Evolutionary conservation across 1,139 yeast genomes (phyloP).

Genomic region (Blastobotrys proliferans): DNA sequence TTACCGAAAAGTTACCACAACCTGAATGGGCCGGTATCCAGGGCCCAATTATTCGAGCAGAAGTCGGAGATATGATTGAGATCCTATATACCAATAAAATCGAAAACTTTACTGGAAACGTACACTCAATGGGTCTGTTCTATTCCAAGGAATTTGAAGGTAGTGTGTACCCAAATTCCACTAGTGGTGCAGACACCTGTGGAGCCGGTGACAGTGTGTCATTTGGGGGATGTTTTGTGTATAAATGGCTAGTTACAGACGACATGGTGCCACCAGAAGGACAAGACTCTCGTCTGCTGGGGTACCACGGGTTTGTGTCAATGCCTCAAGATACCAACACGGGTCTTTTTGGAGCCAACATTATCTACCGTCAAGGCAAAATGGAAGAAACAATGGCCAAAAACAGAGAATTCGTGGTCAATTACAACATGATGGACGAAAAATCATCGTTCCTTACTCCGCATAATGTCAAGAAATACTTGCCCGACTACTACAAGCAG

Average conservation of each 20-base stretch:
- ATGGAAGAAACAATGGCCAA: slow-evolving; percentile 9
- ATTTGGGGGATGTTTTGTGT: slow-evolving; percentile 8
- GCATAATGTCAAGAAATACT: slow-evolving; percentile 9
- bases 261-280: slow-evolving; percentile 6
- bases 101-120: slow-evolving; percentile 2
- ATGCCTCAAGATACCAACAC: slow-evolving; percentile 12
- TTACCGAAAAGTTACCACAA: neutral
- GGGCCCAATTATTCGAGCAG: slow-evolving; percentile 11
- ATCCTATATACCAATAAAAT: slow-evolving; percentile 9
- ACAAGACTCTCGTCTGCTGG: slow-evolving; percentile 6
- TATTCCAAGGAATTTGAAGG: slow-evolving; percentile 11
- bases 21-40: slow-evolving; percentile 8
- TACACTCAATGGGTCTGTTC: slow-evolving; percentile 12
- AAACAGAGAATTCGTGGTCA: slow-evolving; percentile 9
- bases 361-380: slow-evolving; percentile 5
- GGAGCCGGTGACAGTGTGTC: slow-evolving; percentile 8
- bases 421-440: slow-evolving; percentile 7
- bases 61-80: slow-evolving; percentile 12
- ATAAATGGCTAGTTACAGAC: slow-evolving; percentile 12
- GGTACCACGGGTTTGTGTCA: slow-evolving; percentile 9
- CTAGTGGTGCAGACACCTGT: no score
- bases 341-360: slow-evolving; percentile 10
- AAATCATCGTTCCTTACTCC: slow-evolving; percentile 1
- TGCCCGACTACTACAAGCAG: slow-evolving; percentile 8
- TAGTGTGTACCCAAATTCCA: slow-evolving; percentile 6